A percentile compares a stretch with the other conserved stretches of the same genome.
Evolutionary conservation across 306 rosid species (phyloP).

Genomic region (Lathyrus tuberosus): DNA sequence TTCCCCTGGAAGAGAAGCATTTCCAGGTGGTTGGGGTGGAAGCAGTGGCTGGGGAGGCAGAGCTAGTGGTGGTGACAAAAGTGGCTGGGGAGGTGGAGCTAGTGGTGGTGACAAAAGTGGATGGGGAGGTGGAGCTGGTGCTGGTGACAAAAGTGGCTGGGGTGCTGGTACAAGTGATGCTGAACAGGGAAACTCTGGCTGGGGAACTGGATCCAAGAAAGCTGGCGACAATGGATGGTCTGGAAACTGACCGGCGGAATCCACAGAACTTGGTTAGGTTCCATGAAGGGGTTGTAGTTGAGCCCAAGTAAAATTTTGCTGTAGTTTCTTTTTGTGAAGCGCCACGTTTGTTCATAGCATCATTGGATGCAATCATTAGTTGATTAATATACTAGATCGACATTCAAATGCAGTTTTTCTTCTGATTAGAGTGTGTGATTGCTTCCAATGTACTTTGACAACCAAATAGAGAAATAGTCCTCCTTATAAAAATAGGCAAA

Average conservation of each 20-base stretch:
- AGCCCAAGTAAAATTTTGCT: not conserved
- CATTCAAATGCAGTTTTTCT: no score
- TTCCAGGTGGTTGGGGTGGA: constrained; percentile 87
- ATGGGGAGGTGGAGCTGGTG: constrained; percentile 39
- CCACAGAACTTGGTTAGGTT: no score
- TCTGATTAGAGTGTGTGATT: no score
- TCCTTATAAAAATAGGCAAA: no score
- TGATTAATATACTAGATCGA: no score
- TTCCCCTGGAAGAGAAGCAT: constrained; percentile 90
- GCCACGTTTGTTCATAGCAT: not conserved
- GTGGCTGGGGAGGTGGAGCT: constrained; percentile 34
- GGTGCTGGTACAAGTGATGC: not conserved
- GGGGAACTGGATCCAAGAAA: constrained; percentile 21
- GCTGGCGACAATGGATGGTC: constrained; percentile 5
- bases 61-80: constrained; percentile 22
- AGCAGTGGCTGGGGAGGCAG: constrained; percentile 44
- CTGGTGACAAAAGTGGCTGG: constrained; percentile 32
- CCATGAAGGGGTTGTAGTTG: not conserved
- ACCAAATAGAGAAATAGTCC: no score
- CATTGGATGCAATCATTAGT: not conserved
- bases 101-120: constrained; percentile 38
- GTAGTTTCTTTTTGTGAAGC: not conserved
- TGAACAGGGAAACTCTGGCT: constrained; percentile 14
- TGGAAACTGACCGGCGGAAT: not conserved
- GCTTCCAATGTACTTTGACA: no score